These are phyloP conservation scores for Hansenula anomala DNA, from an alignment of 1,139 yeast genomes.

Conservation along the genomic window DNA sequence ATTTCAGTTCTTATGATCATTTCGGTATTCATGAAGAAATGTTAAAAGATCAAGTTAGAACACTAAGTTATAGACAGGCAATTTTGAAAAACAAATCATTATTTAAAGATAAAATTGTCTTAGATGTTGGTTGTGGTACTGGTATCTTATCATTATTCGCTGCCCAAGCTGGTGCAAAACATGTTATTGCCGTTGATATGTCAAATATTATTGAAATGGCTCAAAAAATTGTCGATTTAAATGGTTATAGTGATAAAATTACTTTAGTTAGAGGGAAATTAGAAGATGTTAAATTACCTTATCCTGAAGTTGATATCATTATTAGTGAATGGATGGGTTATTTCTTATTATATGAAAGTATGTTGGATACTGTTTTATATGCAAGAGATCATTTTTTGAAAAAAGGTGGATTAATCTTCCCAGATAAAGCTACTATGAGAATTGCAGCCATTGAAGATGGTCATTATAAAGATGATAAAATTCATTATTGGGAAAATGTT, in stretches of 20 bases:
- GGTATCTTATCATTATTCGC: conserved; percentile 98
- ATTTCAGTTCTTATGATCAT: conserved; percentile 92
- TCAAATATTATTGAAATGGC: conserved; percentile 96
- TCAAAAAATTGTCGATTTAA: conserved; percentile 71
- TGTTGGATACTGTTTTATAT: conserved; percentile 92
- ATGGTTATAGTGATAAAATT: conserved; percentile 84
- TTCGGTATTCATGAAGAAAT: conserved; percentile 98
- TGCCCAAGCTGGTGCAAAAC: conserved; percentile 96
- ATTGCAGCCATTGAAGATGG: conserved; percentile 95
- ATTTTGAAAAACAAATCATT: conserved; percentile 86
- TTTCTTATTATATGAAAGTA: conserved; percentile 90
- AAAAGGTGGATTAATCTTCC: conserved; percentile 87
- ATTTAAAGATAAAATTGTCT: conserved; percentile 90
- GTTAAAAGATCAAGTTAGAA: conserved; percentile 94
- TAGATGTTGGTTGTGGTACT: conserved; percentile 98
- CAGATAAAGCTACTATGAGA: conserved; percentile 89
- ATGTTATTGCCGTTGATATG: conserved; percentile 96
- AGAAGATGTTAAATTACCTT: conserved; percentile 89
- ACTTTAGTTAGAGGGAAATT: conserved; percentile 89
- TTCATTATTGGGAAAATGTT: conserved; percentile 94
- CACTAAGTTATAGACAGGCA: conserved; percentile 88
- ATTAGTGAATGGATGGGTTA: conserved; percentile 99
- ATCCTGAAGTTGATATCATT: conserved; percentile 81
- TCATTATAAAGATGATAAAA: conserved; percentile 87
- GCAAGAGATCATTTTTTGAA: conserved; percentile 92